Base-by-base conservation (phyloP, 352 stramenopile genomes). In the Phytophthora constricta region DNA sequence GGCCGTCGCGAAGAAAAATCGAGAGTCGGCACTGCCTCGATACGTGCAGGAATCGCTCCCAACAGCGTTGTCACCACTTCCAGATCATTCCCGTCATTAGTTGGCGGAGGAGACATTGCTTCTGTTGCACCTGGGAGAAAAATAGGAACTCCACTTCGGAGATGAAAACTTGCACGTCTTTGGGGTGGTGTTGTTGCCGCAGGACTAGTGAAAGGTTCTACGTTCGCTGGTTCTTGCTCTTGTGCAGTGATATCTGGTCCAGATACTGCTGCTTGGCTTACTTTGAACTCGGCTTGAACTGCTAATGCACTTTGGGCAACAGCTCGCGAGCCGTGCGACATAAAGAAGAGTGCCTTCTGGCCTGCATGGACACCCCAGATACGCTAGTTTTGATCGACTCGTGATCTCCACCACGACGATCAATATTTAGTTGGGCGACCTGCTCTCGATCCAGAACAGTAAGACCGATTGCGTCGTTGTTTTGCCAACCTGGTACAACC, bases 381-480 rank as follows among this genome's bases (percentile, higher is more conserved):
- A 72, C 33, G 54, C 68, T 68, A 22, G 25, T 48, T 63, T 46
- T 47, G 26, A 65, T 77, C n/a, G 39, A 58, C 26, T 65, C 62
- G 13, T 68, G 22, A 26, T 69, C 58, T 7, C 46, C 19, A 11
- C 37, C 50, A 11, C 68, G 46, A 5, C 62, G 60, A 39, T 25
- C 28, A 20, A 58, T 72, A 19, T 65, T 68, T 1, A 80, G 58
- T 2, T 78, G 64, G 13, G 79, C 52, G 19, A 92, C 76, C 5
- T 63, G 60, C 22, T 87, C 67, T 20, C 68, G 52, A 59, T 91
- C 80, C 27, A 68, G 47, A 7, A 55, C 31, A 14, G 80, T 91
- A 13, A 91, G 82, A 9, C 82, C 72, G 46, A 93, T 89, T 14
- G 69, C 64, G 5, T 89, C 77, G 55, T 91, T 91, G 53, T 91